Percentiles rank a stretch among this genome's conserved stretches.
phyloP scores from a whole-genome alignment of 1,284 basidiomycete genomes.

The Pascua sp. region DNA sequence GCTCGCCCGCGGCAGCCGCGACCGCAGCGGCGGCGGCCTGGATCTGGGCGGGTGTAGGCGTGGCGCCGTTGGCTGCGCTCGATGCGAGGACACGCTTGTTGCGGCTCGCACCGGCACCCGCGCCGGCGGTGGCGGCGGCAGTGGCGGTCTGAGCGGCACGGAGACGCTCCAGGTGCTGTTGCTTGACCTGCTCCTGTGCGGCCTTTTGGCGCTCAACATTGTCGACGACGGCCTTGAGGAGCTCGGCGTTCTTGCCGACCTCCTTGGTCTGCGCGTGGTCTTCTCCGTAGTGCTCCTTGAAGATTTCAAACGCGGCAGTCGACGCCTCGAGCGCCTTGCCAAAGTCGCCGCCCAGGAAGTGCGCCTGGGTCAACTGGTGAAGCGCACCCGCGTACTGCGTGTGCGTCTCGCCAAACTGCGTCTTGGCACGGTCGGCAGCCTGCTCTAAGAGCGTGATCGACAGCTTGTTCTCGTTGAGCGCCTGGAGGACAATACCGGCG shows the following conservation, averaged over 20 bases:
- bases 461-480: slow-evolving; percentile 42
- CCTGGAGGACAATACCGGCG: slow-evolving; percentile 47
- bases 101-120: slow-evolving; percentile 2
- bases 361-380: slow-evolving; percentile 49
- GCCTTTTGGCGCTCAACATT: slow-evolving; percentile 44
- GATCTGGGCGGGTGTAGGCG: slow-evolving; percentile 12
- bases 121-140: slow-evolving; percentile 4
- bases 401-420: slow-evolving; percentile 43
- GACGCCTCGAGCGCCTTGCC: slow-evolving; percentile 45
- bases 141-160: slow-evolving; percentile 29
- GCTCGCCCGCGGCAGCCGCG: slow-evolving; percentile 16
- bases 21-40: slow-evolving; percentile 8
- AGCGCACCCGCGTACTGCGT: slow-evolving; percentile 43
- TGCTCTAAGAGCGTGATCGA: slow-evolving; percentile 43
- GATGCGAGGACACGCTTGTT: slow-evolving; percentile 9
- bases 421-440: slow-evolving; percentile 32
- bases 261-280: slow-evolving; percentile 50
- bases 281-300: slow-evolving; percentile 45
- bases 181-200: slow-evolving; percentile 39
- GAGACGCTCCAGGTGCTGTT: slow-evolving; percentile 37
- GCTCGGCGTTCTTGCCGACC: slow-evolving; percentile 49
- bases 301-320: slow-evolving; percentile 47
- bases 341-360: slow-evolving; percentile 50
- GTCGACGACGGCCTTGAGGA: slow-evolving; percentile 46
- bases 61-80: slow-evolving; percentile 9